These are phyloP conservation scores for Incumbomyces delicatus DNA, from an alignment of 2,329 filamentous ascomycete genomes.

Conservation along the genomic window DNA sequence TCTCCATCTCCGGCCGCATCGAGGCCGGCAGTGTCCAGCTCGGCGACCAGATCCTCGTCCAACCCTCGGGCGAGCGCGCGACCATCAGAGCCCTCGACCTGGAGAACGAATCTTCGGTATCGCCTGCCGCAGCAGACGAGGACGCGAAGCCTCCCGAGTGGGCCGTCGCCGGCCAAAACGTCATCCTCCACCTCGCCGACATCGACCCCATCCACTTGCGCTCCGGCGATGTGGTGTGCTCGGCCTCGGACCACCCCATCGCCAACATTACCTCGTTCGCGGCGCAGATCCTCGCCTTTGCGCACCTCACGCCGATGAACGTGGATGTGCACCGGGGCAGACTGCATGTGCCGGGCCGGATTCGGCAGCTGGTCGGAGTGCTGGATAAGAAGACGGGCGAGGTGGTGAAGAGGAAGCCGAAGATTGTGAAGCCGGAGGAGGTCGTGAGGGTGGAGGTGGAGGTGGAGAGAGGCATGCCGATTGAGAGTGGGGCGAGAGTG, in stretches of 20 bases:
- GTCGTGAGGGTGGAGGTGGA: slow-evolving; percentile 71
- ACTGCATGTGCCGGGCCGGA: slow-evolving; percentile 65
- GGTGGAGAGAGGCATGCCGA: slow-evolving; percentile 56
- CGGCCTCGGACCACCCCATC: slow-evolving; percentile 52
- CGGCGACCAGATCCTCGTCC: slow-evolving; percentile 68
- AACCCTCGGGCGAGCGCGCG: slow-evolving; percentile 73
- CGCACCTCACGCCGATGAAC: slow-evolving; percentile 77
- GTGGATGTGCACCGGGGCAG: slow-evolving; percentile 83
- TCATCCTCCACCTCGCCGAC: slow-evolving; percentile 70
- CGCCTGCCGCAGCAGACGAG: slow-evolving; percentile 38
- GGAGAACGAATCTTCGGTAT: slow-evolving; percentile 34
- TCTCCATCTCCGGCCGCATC: slow-evolving; percentile 78
- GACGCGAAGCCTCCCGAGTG: slow-evolving; percentile 48
- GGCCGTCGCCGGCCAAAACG: slow-evolving; percentile 87
- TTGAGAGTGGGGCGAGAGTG: slow-evolving; percentile 70
- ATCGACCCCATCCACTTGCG: slow-evolving; percentile 77
- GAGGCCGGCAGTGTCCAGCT: slow-evolving; percentile 75
- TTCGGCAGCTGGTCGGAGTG: slow-evolving; percentile 60
- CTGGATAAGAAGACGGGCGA: slow-evolving; percentile 71
- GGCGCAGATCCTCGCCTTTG: slow-evolving; percentile 79
- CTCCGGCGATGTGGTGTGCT: slow-evolving; percentile 79
- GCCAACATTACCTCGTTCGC: slow-evolving; percentile 63
- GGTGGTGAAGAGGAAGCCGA: slow-evolving; percentile 72
- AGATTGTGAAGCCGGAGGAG: slow-evolving; percentile 67
- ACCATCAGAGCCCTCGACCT: slow-evolving; percentile 73